Base-by-base conservation (phyloP, 2,329 filamentous ascomycete species). In the Plectosphaerella cucumerina region DNA sequence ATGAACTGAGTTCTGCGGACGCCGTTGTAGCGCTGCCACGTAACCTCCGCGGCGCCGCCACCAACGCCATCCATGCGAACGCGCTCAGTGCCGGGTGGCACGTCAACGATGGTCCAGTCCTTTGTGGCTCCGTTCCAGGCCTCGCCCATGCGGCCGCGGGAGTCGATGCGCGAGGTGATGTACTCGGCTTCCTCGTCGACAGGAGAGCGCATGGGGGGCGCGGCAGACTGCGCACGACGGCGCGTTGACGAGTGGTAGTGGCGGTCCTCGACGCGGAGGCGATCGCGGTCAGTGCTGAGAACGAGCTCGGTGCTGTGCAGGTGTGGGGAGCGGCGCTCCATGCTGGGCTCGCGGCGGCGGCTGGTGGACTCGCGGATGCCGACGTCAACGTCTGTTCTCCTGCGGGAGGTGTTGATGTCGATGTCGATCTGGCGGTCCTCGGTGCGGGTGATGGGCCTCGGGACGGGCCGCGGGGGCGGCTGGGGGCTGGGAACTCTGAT, bases 11-110 rank as follows among this genome's bases (percentile, higher is more conserved):
- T 83, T 57, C 87, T 75, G 52, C 89, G 78, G 47, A 90, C 85
- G 49, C 90, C 90, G 62, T 86, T 91, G 68, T 91, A 92, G 59
- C 82, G 82, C 64, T 87, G 78, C 87, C 88, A 94, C 18, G 81
- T 86, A 44, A 91, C 83, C 60, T 94, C 89, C 56, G 90, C 86
- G 35, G 75, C 76, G n/a, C 77, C 87, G 45, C 87, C 88, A 18
- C 89, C 89, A 21, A 82, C 77, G 49, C 89, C 89, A 58, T 94
- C 88, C 86, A 94, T 87, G 49, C 81, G 80, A n/a, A 94, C 86
- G 39, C 86, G 82, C 70, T 89, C 86, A 0, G 89, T 93, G 52
- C 90, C 90, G 1, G 90, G 88, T 1, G 89, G 90, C 37, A 95
- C 86, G 67, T 95, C 90, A 35, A 96, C 80, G 55, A 95, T 87